These are phyloP conservation scores for Neofusicoccum cordaticola DNA, from an alignment of 2,329 filamentous ascomycete genomes.

Conservation along the genomic window DNA sequence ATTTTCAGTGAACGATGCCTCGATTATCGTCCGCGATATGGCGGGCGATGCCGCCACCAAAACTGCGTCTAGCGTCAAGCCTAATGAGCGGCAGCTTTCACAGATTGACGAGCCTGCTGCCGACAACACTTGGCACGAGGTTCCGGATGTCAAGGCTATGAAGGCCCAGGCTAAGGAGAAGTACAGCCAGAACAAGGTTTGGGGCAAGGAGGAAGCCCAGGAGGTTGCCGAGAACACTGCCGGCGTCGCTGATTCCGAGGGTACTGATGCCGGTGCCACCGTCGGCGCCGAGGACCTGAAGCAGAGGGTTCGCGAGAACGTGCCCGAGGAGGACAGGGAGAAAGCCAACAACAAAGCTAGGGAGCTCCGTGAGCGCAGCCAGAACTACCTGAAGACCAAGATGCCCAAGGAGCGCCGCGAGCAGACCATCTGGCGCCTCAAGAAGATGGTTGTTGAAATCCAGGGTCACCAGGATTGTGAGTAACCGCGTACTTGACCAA, in stretches of 20 bases:
- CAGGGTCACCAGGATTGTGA: conserved; percentile 88
- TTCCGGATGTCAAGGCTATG: conserved; percentile 69
- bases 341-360: conserved; percentile 30
- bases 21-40: conserved; percentile 81
- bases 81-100: conserved; percentile 70
- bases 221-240: conserved; percentile 59
- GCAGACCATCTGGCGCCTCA: conserved; percentile 85
- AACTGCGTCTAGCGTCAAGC: conserved; percentile 71
- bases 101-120: conserved; percentile 81
- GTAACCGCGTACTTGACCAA: conserved; percentile 24
- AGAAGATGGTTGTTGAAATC: conserved; percentile 97
- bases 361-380: conserved; percentile 51
- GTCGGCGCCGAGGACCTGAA: conserved; percentile 48
- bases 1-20: conserved; percentile 67
- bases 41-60: conserved; percentile 84
- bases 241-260: conserved; percentile 55
- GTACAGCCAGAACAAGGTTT: conserved; percentile 56
- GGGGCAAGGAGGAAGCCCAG: conserved; percentile 58
- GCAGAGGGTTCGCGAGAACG: conserved; percentile 59
- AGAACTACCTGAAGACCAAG: conserved; percentile 79
- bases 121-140: conserved; percentile 92
- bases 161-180: conserved; percentile 65
- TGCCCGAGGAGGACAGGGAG: conserved; percentile 56
- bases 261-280: conserved; percentile 45
- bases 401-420: conserved; percentile 90